Evolutionary conservation across 306 rosid genomes (phyloP).

Genomic region (Vigna unguiculata): DNA sequence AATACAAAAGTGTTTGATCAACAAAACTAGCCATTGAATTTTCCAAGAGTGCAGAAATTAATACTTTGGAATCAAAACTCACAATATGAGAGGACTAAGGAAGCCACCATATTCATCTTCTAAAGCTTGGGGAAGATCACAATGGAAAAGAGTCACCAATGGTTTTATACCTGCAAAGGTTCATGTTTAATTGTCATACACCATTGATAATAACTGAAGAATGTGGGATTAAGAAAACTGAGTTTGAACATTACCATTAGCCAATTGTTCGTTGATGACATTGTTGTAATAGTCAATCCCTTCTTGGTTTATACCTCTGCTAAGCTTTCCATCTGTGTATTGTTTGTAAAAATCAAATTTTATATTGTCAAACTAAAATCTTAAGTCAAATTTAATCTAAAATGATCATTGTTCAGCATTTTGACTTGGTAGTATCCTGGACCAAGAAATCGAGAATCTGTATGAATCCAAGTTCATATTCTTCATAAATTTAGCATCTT

Average conservation of each 20-base stretch:
- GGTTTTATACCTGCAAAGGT: constrained; percentile 53
- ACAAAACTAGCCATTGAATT: background rate
- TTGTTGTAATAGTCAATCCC: constrained; percentile 66
- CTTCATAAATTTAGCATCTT: constrained; percentile 69
- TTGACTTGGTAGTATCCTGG: constrained; percentile 73
- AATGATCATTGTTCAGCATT: background rate
- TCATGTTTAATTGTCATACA: background rate
- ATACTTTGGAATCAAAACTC: constrained; percentile 24
- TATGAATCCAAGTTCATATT: constrained; percentile 66
- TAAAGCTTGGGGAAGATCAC: constrained; percentile 71
- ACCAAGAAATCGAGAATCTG: constrained; percentile 78
- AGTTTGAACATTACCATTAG: constrained; percentile 49
- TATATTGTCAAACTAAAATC: too few species aligned
- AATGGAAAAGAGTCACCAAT: constrained; percentile 62
- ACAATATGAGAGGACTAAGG: constrained; percentile 46
- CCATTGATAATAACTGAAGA: background rate
- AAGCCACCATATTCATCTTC: constrained; percentile 69
- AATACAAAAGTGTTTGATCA: background rate
- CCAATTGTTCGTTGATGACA: constrained; percentile 59
- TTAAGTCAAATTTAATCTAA: background rate
- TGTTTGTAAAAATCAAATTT: background rate
- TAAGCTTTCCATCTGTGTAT: constrained; percentile 56
- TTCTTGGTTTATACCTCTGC: constrained; percentile 63
- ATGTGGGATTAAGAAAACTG: background rate
- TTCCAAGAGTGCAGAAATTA: background rate